Conservation (phyloP, 148 eudicot species). For the Pouteria glomerata region DNA sequence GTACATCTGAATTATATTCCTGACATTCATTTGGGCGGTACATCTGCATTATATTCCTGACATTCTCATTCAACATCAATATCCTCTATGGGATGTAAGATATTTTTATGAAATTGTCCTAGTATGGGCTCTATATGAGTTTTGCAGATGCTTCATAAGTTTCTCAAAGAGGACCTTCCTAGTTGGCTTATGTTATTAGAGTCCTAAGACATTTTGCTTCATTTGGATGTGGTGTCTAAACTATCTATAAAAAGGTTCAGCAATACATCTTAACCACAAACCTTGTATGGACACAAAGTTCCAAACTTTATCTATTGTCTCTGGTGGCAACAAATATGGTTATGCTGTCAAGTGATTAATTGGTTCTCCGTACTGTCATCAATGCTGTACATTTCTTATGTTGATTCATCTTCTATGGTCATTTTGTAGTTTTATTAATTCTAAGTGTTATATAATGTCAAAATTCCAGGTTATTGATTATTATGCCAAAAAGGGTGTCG, state of each 20-base stretch:
- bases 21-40: too few relatives aligned
- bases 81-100: background rate
- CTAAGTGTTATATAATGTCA: background rate
- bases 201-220: background rate
- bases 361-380: background rate
- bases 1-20: too few relatives aligned
- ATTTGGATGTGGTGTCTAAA: background rate
- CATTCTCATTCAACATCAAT: background rate
- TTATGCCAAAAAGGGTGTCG: constrained; percentile 55
- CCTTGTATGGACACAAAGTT: background rate
- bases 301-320: background rate
- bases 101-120: background rate
- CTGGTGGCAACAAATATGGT: background rate
- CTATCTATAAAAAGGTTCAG: background rate
- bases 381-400: background rate
- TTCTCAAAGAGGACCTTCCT: background rate
- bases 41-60: background rate
- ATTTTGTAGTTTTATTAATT: background rate
- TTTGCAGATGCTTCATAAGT: background rate
- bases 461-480: constrained; percentile 53
- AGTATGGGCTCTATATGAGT: background rate
- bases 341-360: background rate
- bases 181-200: background rate
- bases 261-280: background rate
- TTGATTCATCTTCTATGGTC: background rate